Evolutionary conservation across 2,329 filamentous ascomycete species (phyloP).

Genomic region (Colletotrichum nymphaeae): DNA sequence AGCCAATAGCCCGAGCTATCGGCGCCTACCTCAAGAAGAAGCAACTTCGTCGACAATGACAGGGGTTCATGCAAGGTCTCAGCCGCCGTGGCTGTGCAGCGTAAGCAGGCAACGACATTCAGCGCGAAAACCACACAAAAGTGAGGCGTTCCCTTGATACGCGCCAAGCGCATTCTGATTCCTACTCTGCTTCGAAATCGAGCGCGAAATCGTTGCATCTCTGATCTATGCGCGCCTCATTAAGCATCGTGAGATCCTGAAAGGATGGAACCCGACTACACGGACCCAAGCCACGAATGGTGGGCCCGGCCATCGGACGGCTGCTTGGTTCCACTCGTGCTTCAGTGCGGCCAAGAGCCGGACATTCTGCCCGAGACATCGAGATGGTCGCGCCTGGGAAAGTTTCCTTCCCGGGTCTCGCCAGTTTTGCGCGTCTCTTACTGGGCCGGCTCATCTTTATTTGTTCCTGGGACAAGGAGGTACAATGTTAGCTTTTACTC

Average conservation of each 20-base stretch:
- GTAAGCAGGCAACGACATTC: neutral
- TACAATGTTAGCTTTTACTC: neutral
- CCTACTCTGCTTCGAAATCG: neutral
- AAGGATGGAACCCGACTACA: neutral
- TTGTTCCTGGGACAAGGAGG: neutral
- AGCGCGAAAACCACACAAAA: neutral
- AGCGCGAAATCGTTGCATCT: neutral
- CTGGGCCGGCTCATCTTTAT: neutral
- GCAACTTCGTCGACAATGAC: neutral
- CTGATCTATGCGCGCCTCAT: neutral
- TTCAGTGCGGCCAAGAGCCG: neutral
- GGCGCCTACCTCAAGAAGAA: too few species aligned
- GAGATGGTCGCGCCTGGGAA: neutral
- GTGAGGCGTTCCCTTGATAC: neutral
- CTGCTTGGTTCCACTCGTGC: conserved; percentile 1
- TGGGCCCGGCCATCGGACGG: conserved; percentile 1
- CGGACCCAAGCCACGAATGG: neutral
- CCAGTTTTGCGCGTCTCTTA: neutral
- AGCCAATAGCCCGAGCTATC: neutral
- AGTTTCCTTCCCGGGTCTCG: neutral
- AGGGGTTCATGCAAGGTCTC: neutral
- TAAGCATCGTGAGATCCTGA: neutral
- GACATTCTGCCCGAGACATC: neutral
- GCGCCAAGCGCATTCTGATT: neutral
- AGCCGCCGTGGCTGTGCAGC: neutral